A percentile compares a stretch with the other conserved stretches of the same genome.
These are phyloP conservation scores for Kentomonas sorsogonicus DNA, from an alignment of 208 protist genomes.

Conservation along the genomic window DNA sequence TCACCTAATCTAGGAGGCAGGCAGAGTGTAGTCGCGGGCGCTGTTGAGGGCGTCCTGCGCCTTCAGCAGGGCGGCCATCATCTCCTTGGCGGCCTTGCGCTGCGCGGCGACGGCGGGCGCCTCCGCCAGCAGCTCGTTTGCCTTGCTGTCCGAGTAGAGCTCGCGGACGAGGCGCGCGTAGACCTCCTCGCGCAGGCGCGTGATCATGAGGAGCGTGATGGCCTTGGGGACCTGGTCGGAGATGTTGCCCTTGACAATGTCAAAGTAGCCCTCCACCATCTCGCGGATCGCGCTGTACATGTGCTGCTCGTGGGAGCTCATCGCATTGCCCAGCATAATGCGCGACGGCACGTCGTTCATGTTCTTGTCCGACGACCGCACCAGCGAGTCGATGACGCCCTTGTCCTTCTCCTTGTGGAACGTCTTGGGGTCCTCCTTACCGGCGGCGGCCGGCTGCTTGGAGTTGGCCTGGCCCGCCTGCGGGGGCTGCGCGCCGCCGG, in stretches of 20 bases:
- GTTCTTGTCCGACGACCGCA: conserved; percentile 10
- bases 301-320: conserved; percentile 67
- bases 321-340: conserved; percentile 71
- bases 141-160: conserved; percentile 92
- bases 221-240: conserved; percentile 97
- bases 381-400: conserved; percentile 31
- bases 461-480: not conserved
- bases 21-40: conserved; percentile 62
- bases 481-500: conserved; percentile 5
- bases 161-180: conserved; percentile 93
- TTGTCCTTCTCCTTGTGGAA: conserved; percentile 49
- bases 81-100: conserved; percentile 85
- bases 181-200: conserved; percentile 84
- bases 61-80: conserved; percentile 87
- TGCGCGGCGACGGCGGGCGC: conserved; percentile 74
- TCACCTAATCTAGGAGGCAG: not conserved
- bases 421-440: conserved; percentile 33
- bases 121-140: conserved; percentile 93
- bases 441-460: not conserved
- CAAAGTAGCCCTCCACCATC: conserved; percentile 91
- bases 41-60: conserved; percentile 79
- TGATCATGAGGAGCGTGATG: conserved; percentile 98
- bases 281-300: conserved; percentile 83
- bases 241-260: conserved; percentile 89
- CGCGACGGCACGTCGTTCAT: conserved; percentile 74